Base-by-base conservation (phyloP, 2,329 filamentous ascomycete species). In the Thelonectria discophora region DNA sequence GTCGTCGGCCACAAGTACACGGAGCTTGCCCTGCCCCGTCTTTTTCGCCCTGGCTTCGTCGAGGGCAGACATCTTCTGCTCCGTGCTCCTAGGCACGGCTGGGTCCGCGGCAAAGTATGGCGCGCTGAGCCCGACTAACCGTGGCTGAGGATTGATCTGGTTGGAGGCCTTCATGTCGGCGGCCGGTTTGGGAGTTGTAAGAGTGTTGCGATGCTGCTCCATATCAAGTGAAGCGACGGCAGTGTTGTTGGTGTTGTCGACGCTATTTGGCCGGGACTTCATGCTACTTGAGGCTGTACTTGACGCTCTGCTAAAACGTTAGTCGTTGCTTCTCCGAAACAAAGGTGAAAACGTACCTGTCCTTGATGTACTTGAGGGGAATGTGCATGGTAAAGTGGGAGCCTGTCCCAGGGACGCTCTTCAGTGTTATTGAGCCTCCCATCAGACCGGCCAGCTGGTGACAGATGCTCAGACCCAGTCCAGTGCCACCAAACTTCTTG, bases 401-500 rank as follows among this genome's bases (percentile, higher is more conserved):
- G 13, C 94, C 93, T 11, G 88, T 83, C 0, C 90, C 91, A 15
- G 90, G 80, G 7, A 87, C 86, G 71, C 92, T 97, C 64, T 83
- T 85, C 37, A 97, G 80, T 3, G 82, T 81, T 52, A 97, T 91
- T 1, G 80, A 86, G 10, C 94, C 94, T 51, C 88, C 89, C 92
- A 97, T 97, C 15, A 97, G 79, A 15, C 82, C 87, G 3, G 93
- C 91, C 39, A 97, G 81, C 74, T 97, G 94, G 18, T 92, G 90
- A 77, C 93, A 97, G 70, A 97, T 97, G 72, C 91, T 94, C 56
- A 97, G 77, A 2, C 94, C 94, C 2, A 97, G 80, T 4, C 94
- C 94, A 1, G 94, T 97, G 15, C 94, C 94, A 17, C 93, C 93
- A 73, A 90, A 96, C 72, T 95, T 95, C 76, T 93, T 96, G 79